Evolutionary conservation across 495 filamentous ascomycete species (phyloP), one percentile per base, ranked within the genome.

Genomic region (Aspergillus bertholletiae): DNA sequence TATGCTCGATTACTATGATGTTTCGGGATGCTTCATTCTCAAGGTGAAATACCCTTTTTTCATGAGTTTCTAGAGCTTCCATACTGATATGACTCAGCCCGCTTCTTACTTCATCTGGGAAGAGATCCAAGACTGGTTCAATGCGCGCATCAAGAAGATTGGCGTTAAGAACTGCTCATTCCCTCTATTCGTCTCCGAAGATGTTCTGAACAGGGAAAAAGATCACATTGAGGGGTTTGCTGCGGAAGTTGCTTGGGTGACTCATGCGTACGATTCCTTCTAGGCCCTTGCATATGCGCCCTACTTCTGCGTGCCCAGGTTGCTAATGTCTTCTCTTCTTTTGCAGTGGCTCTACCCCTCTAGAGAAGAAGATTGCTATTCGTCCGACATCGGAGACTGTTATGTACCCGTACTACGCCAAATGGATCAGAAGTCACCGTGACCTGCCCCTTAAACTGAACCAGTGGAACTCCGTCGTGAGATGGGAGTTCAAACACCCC

Each of bases 401-500:
- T 64, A 94, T 96, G 89, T 94, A 96, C 74, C 84, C 87, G 4
- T 94, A 97, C 78, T 98, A 96, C 72, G 80, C 90, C 53, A 94
- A 96, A 69, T 96, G 92, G 90, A 97, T 97, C 72, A 82, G 91
- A 61, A 88, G 83, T 64, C 92, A 97, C 74, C 83, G 94, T 60
- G 95, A 97, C 64, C 86, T 98, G 46, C 95, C 94, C 43, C 84
- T 97, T 48, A 82, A 85, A 62, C 79, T 97, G 46, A 96, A 97
- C 74, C 94, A 98, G 73, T 98, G 94, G 94, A 96, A 96, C 79
- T 93, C 88, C 7, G 93, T 97, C 47, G 93, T 97, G 30, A 83
- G 94, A 61, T 98, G 94, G 94, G 94, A 98, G 74, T 96, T 96
- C 66, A 97, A 97, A 76, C 88, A 98, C 66, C 92, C 93, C 21